phyloP scores from a whole-genome alignment of 768 basidiomycete genomes.

The Wakefieldia striispora region DNA sequence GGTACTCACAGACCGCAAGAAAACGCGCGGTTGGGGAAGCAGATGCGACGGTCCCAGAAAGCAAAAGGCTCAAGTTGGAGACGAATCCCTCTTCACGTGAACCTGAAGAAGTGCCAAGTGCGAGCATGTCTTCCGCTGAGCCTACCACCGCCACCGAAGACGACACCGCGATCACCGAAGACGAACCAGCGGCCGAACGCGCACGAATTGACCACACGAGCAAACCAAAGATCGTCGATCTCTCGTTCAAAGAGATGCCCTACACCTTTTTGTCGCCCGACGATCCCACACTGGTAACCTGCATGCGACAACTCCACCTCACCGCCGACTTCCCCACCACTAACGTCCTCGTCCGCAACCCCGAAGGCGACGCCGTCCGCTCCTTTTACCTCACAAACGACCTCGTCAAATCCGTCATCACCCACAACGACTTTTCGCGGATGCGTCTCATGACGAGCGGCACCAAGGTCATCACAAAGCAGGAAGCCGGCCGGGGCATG shows the following conservation, averaged over 20 bases:
- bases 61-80: slow-evolving; percentile 50
- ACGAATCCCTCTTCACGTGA: slow-evolving; percentile 14
- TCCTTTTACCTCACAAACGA: slow-evolving; percentile 88
- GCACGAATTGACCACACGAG: neutral
- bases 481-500: slow-evolving; percentile 66
- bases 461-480: slow-evolving; percentile 88
- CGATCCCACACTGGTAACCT: slow-evolving; percentile 66
- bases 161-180: neutral
- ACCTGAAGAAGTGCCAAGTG: slow-evolving; percentile 1
- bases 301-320: slow-evolving; percentile 78
- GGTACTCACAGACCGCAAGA: slow-evolving; percentile 16
- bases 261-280: slow-evolving; percentile 75
- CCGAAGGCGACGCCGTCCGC: slow-evolving; percentile 65
- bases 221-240: slow-evolving; percentile 25
- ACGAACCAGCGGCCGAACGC: neutral
- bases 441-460: slow-evolving; percentile 91
- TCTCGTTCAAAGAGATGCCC: slow-evolving; percentile 83
- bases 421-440: slow-evolving; percentile 78
- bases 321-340: slow-evolving; percentile 64
- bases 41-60: slow-evolving; percentile 38
- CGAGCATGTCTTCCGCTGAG: slow-evolving; percentile 6
- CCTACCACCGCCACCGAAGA: slow-evolving; percentile 2
- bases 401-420: slow-evolving; percentile 76
- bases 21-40: slow-evolving; percentile 52
- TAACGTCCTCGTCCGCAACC: slow-evolving; percentile 87